Evolutionary conservation across 1,284 basidiomycete genomes (phyloP).

Genomic region (Microbotryomycetes sp.): DNA sequence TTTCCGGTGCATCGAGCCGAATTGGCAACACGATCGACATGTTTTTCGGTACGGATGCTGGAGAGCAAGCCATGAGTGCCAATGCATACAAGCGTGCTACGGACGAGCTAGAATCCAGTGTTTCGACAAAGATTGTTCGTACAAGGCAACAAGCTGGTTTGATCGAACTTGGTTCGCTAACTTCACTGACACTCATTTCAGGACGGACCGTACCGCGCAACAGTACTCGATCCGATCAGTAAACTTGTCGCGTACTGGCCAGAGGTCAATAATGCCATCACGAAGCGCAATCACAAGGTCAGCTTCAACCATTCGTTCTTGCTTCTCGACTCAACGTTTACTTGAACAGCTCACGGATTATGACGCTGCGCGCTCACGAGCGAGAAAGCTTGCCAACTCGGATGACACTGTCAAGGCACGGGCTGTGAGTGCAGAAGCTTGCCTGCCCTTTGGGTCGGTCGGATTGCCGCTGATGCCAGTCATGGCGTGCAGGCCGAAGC

Average conservation of each 20-base stretch:
- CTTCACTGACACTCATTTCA: conserved; percentile 38
- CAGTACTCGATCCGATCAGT: conserved; percentile 88
- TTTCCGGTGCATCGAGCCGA: conserved; percentile 70
- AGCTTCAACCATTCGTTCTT: conserved; percentile 15
- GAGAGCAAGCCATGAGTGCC: conserved; percentile 82
- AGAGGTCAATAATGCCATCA: conserved; percentile 84
- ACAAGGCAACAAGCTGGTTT: not conserved
- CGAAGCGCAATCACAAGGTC: conserved; percentile 95
- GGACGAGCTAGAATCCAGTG: conserved; percentile 71
- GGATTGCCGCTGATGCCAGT: not conserved
- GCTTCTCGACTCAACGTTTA: not conserved
- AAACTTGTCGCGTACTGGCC: conserved; percentile 96
- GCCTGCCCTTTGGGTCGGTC: not conserved
- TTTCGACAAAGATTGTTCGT: conserved; percentile 14
- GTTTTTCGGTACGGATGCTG: conserved; percentile 62
- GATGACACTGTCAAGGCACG: conserved; percentile 90
- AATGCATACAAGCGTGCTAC: conserved; percentile 93
- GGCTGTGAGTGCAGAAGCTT: conserved; percentile 48
- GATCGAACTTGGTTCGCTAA: not conserved
- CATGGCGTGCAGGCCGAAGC: conserved; percentile 62
- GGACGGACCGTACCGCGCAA: conserved; percentile 90
- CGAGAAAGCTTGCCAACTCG: conserved; percentile 78
- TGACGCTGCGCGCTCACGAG: conserved; percentile 79
- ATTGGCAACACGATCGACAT: conserved; percentile 89
- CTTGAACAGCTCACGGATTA: conserved; percentile 76